Percentiles rank a stretch among this genome's conserved stretches.
phyloP scores from a whole-genome alignment of 257 asterid genomes.

The Primulina eburnea region DNA sequence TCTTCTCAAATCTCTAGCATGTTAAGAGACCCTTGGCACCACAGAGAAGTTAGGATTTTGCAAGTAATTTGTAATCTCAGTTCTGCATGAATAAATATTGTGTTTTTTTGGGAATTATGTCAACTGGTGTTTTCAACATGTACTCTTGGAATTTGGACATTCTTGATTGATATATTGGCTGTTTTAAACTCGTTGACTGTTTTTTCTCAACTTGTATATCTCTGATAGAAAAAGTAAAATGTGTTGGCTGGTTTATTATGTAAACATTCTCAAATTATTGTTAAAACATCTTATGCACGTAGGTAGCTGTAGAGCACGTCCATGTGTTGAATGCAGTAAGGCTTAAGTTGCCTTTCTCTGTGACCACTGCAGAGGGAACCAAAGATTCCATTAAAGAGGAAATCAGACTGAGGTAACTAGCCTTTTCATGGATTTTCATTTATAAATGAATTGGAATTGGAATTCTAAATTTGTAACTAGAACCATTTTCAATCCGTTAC shows the following conservation, averaged over 20 bases:
- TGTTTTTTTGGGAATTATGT: too few species aligned
- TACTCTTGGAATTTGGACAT: background rate
- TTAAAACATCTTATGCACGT: conserved; percentile 28
- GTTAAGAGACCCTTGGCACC: background rate
- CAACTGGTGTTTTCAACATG: background rate
- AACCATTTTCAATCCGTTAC: background rate
- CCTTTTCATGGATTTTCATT: background rate
- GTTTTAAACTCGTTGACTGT: too few species aligned
- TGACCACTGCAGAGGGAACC: conserved; percentile 79
- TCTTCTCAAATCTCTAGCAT: background rate
- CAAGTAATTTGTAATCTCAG: background rate
- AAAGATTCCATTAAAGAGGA: conserved; percentile 81
- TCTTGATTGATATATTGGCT: background rate
- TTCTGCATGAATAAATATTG: background rate
- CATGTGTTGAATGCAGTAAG: conserved; percentile 73
- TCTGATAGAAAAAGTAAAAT: background rate
- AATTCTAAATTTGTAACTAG: conserved; percentile 8
- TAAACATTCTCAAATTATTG: background rate
- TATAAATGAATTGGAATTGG: background rate
- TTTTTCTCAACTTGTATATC: too few species aligned
- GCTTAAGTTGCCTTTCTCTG: conserved; percentile 83
- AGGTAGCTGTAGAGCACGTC: conserved; percentile 87
- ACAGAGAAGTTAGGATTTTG: too few species aligned
- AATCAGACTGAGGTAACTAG: conserved; percentile 73
- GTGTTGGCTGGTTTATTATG: background rate